Evolutionary conservation across 2,329 filamentous ascomycete species (phyloP).

Genomic region (Dothideomycetes sp.): DNA sequence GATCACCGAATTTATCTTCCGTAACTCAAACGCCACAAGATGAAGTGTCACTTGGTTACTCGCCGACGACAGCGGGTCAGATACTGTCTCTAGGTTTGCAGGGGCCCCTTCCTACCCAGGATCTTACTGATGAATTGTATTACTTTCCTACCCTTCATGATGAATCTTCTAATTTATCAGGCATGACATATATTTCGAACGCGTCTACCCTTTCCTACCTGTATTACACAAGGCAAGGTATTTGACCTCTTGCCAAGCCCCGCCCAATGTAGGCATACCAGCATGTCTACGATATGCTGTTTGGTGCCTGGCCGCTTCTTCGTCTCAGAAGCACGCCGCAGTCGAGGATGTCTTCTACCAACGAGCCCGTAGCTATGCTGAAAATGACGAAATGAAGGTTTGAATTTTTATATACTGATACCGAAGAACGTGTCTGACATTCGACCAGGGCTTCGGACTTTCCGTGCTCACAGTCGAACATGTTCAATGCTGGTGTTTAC

Average conservation of each 20-base stretch:
- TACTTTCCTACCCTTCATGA: neutral
- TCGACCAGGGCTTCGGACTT: slow-evolving; percentile 62
- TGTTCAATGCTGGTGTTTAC: slow-evolving; percentile 71
- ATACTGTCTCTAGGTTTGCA: slow-evolving; percentile 74
- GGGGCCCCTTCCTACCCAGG: slow-evolving; percentile 65
- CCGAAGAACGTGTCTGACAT: neutral
- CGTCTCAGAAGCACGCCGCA: slow-evolving; percentile 68
- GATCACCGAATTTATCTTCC: too few species aligned
- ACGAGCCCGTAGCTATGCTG: slow-evolving; percentile 78
- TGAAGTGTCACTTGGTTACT: too few species aligned
- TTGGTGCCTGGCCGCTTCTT: slow-evolving; percentile 81
- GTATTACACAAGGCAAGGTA: slow-evolving; percentile 87
- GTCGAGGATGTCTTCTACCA: slow-evolving; percentile 85
- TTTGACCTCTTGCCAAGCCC: slow-evolving; percentile 76
- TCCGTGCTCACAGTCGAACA: slow-evolving; percentile 76
- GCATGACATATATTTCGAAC: slow-evolving; percentile 80
- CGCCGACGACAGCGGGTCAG: too few species aligned
- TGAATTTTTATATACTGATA: neutral
- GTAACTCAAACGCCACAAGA: too few species aligned
- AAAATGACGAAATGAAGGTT: slow-evolving; percentile 71
- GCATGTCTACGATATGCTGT: slow-evolving; percentile 86
- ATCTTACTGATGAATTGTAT: slow-evolving; percentile 71
- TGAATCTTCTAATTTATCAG: neutral
- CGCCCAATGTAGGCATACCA: slow-evolving; percentile 76
- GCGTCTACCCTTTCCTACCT: slow-evolving; percentile 75